These are phyloP conservation scores for Globisporangium abappressorium DNA, from an alignment of 352 stramenopile genomes.

Conservation along the genomic window DNA sequence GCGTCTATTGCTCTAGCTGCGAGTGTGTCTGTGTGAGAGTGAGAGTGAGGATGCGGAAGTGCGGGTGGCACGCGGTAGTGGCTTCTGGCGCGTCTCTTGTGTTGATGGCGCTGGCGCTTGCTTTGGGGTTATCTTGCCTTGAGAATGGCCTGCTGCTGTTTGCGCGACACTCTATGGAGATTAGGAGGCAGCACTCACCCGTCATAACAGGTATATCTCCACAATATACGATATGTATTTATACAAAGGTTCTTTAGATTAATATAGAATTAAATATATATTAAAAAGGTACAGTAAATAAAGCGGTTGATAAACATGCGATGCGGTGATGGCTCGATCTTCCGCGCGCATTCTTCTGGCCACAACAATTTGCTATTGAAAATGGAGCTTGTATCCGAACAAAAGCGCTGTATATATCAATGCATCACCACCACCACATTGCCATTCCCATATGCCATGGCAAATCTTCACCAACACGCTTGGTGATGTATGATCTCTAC, in stretches of 20 bases:
- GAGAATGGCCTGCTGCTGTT: background rate
- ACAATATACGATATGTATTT: background rate
- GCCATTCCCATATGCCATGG: background rate
- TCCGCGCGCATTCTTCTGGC: slow-evolving; percentile 12
- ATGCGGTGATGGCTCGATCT: slow-evolving; percentile 1
- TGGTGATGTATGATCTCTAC: background rate
- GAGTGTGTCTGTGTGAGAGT: background rate
- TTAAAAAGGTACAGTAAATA: background rate
- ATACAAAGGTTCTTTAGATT: background rate
- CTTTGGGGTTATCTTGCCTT: background rate
- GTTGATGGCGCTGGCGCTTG: background rate
- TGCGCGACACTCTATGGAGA: slow-evolving; percentile 1
- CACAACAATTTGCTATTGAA: background rate
- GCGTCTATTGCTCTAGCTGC: background rate
- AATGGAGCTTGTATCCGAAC: background rate
- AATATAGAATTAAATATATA: background rate
- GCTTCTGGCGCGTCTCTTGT: background rate
- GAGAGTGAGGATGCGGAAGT: background rate
- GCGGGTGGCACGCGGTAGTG: background rate
- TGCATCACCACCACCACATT: background rate
- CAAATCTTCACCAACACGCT: background rate
- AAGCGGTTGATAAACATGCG: background rate
- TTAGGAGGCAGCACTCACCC: background rate
- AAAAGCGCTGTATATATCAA: too few species aligned
- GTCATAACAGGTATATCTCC: background rate